Base-by-base conservation (phyloP, 257 asterid genomes). In the Solanum okadae region DNA sequence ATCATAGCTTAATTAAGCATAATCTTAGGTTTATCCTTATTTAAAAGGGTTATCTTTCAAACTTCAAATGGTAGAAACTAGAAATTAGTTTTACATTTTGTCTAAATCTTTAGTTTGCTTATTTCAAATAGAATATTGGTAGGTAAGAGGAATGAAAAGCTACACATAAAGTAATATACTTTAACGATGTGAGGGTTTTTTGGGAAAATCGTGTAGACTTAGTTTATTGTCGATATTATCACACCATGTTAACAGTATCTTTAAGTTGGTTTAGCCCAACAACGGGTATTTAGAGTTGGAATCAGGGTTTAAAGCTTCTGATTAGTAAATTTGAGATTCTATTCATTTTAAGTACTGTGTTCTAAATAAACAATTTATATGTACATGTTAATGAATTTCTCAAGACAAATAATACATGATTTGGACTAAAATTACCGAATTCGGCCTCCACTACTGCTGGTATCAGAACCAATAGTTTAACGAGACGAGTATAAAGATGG, bases 381-480 rank as follows among this genome's bases (percentile, higher is more conserved):
- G 0, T 22, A 22, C 27, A 59, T 22, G 13, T 59, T 22, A 8
- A 20, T 59, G 13, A 59, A 59, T 59, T 59, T 22, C 27, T 22
- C 1, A 59, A 59, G 68, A 23, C 3, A 59, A 59, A 22, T 22
- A 59, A 59, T 20, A 59, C 13, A 20, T 8, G 10, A 22, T 22
- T 22, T 56, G 12, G 10, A 20, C 5, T 59, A 22, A 22, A 59
- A 22, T 59, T 59, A 59, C 0, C 5, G 12, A 59, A 59, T 22
- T 22, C 27, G 0, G 67, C 12, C 2, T 22, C 5, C 67, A 20
- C 27, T 59, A 23, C 1, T 59, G 0, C 1, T 0, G 27, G 25
- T 8, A 59, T 59, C 4, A 59, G 2, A 8, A 59, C 11, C 25
- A 59, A 20, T 8, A 22, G 5, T 59, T 20, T 59, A 23, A 59